Evolutionary conservation across 2,329 filamentous ascomycete genomes (phyloP), one percentile per base, ranked within the genome.

Genomic region (Xylaria sp.): DNA sequence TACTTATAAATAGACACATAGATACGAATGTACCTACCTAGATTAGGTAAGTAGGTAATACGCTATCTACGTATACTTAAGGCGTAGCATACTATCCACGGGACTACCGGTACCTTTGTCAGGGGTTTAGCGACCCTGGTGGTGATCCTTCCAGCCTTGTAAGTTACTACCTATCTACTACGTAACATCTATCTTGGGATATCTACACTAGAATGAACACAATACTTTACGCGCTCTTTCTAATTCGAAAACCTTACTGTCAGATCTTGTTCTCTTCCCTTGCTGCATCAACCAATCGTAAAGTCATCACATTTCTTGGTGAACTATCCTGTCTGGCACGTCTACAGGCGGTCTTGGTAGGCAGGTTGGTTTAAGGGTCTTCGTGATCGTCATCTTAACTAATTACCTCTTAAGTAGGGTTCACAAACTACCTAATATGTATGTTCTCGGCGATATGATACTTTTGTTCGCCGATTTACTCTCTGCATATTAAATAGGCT

Each of bases 131-230:
- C 4, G 13, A 71, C 42, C 57, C 57, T 5, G 2, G 25, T 59
- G 57, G 18, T 35, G 57, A 48, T 59, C 57, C 8, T 48, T 48
- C 27, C 23, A 59, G 57, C 40, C 57, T 29, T 40, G 23, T 58
- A 58, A 40, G 2, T 57, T 58, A 37, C 54, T 40, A 40, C 10
- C 40, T n/a, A n/a, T n/a, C n/a, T n/a, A n/a, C n/a, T n/a, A n/a
- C n/a, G n/a, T n/a, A 21, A 58, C 4, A 42, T n/a, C 10, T 29
- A 44, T 58, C 37, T 27, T 42, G 54, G 13, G 5, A 23, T 25
- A 48, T 12, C 9, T 48, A n/a, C n/a, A n/a, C 6, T 6, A 35
- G 32, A 35, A 35, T 35, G 4, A 35, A 35, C 32, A 35, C 32
- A 9, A 35, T 35, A 35, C 32, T 3, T 29, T 3, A 29, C 6